Evolutionary conservation across 768 basidiomycete species (phyloP), one percentile per base, ranked within the genome.

Genomic region (Boletus vinaceobasis): DNA sequence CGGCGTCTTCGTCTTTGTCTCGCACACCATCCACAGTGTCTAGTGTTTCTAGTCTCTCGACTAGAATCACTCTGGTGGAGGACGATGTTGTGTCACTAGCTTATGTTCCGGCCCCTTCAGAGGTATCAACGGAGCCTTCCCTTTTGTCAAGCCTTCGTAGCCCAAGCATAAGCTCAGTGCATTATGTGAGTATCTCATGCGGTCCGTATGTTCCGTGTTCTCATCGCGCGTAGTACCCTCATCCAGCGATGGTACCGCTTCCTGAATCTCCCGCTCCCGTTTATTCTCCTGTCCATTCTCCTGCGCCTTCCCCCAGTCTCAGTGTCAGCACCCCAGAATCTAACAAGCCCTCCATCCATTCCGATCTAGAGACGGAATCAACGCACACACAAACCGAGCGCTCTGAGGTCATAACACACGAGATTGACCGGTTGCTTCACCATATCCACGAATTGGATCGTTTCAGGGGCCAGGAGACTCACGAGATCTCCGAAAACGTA

Each of bases 401-500:
- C 21, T 61, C 73, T 7, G 72, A 79, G 31, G 73, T 77, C 5
- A 70, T 76, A 36, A 81, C 82, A 4, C 76, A 81, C 60, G 82
- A 68, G 74, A 83, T 76, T 46, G 70, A 83, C 68, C 67, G 75
- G 8, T 59, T 85, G 17, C 67, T 85, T 46, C 74, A 81, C 37
- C 75, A 77, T 50, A 68, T 86, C 10, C 83, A 88, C 48, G 85
- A 89, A 49, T 63, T 92, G 13, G 84, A 92, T 60, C 74, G 79
- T 32, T 73, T 76, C 17, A 74, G 88, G 50, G 85, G 82, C 0
- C 75, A 80, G 3, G 88, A 94, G 59, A 80, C 77, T 31, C 75
- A 80, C 27, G 85, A 85, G 15, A 65, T 94, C 8, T 77, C 79
- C 1, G 83, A 82, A 43, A 85, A 88, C 63, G 76, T 96, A 5